phyloP scores from a whole-genome alignment of 176 grass and related monocot species.

The Elymus sibiricus region DNA sequence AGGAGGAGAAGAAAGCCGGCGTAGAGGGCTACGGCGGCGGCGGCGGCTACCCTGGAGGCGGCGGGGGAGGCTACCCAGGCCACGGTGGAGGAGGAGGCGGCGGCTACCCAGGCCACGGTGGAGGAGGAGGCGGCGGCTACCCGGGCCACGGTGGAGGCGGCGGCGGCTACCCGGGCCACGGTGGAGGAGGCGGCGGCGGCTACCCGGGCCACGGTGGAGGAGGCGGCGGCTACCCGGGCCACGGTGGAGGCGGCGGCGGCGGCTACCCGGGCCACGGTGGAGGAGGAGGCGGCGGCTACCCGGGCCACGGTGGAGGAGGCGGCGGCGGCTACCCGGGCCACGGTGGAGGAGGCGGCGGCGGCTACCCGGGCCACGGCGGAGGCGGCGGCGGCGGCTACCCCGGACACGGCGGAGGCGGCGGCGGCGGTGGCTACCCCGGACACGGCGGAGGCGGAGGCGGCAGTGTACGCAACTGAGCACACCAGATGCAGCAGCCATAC shows the following conservation, averaged over 20 bases:
- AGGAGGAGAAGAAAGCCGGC: not conserved
- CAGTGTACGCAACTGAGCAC: not conserved
- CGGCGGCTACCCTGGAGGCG: no score
- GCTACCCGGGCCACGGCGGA: not conserved
- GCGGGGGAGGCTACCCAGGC: no score
- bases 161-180: slow-evolving; percentile 18
- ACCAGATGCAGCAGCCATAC: not conserved
- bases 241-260: no score
- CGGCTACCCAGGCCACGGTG: not conserved
- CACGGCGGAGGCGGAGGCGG: not conserved
- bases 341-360: slow-evolving; percentile 19
- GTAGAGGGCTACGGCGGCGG: slow-evolving; percentile 15
- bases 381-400: not conserved
- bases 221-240: not conserved
- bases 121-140: slow-evolving; percentile 13
- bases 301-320: not conserved
- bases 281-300: no score
- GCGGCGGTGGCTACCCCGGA: not conserved
- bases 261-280: no score
- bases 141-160: not conserved
- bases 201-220: not conserved
- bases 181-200: slow-evolving; percentile 6
- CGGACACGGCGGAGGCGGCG: not conserved
- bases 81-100: not conserved
- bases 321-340: slow-evolving; percentile 32